Base-by-base conservation (phyloP, 2,329 filamentous ascomycete genomes). In the Ceratocystis ficicola region DNA sequence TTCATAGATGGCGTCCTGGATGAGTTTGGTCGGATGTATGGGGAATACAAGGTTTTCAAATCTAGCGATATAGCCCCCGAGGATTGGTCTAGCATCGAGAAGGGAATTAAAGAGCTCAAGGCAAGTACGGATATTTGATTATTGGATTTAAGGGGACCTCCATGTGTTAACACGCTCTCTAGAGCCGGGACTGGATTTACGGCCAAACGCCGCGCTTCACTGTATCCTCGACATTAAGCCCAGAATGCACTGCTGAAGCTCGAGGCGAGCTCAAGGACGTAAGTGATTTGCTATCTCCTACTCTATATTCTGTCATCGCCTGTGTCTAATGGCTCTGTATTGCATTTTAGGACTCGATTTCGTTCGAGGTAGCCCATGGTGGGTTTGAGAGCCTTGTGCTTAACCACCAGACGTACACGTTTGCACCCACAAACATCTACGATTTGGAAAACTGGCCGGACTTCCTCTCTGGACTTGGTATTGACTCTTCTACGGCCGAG, bases 161-260 rank as follows among this genome's bases (percentile, higher is more conserved):
- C 62, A 52, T 12, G 20, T 41, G n/a, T 44, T 73, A 73, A 44
- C 68, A 70, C 4, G 74, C 75, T 68, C 62, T 71, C 46, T 69
- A 85, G 80, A 86, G 85, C 0, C 75, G 77, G 2, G 82, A 85
- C 10, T 96, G 91, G 90, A 87, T 87, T 67, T 96, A 87, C 75
- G 83, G 83, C 1, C 91, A 96, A 76, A 96, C 92, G 1, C 92
- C 92, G 0, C 86, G 86, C 65, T 96, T 96, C 73, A 84, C 81
- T 6, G 85, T 93, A 70, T 84, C 83, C 2, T 85, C 82, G 2
- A 77, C 82, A 73, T 75, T 86, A 46, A 81, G 80, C 68, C 77
- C 84, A 69, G 77, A 84, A 52, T 79, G 88, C 75, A 77, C 83
- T 66, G 76, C 85, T 66, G 75, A 80, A 67, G 77, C 84, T 48